phyloP scores from a whole-genome alignment of 345 rosid genomes.

The Moricandia moricandioides region DNA sequence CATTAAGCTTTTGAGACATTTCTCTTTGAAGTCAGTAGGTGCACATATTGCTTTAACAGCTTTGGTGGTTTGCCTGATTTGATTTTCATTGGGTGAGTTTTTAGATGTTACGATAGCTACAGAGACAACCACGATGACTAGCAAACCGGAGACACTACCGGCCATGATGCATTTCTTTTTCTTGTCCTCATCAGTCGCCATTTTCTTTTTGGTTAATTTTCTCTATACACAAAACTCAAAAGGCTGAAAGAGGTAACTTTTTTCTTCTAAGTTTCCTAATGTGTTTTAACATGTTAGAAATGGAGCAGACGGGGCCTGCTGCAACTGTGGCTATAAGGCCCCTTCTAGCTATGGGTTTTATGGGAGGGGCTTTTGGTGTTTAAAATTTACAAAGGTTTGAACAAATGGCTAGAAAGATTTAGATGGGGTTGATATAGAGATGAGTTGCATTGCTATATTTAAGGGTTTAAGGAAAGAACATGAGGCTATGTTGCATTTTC shows the following conservation, averaged over 20 bases:
- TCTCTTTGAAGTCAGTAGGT: constrained; percentile 53
- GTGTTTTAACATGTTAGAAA: constrained; percentile 2
- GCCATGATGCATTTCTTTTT: constrained; percentile 45
- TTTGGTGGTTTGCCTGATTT: constrained; percentile 37
- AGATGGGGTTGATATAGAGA: constrained; percentile 23
- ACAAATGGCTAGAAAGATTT: not conserved
- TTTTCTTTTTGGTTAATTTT: constrained; percentile 10
- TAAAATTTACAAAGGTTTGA: not conserved
- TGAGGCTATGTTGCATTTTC: constrained; percentile 27
- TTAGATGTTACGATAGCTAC: constrained; percentile 40
- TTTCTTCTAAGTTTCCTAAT: not conserved
- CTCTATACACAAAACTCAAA: not conserved
- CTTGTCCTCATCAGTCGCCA: constrained; percentile 15
- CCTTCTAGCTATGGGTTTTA: constrained; percentile 8
- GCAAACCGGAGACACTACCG: constrained; percentile 45
- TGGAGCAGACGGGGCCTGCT: constrained; percentile 25
- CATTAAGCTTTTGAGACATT: constrained; percentile 48
- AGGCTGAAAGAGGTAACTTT: not conserved
- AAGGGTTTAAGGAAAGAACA: constrained; percentile 10
- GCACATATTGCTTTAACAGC: constrained; percentile 60
- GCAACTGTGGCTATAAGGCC: constrained; percentile 25
- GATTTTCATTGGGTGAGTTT: not conserved
- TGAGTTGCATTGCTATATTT: constrained; percentile 8
- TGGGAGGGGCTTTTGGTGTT: not conserved
- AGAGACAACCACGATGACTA: constrained; percentile 66